Evolutionary conservation across 2,329 filamentous ascomycete species (phyloP), one percentile per base, ranked within the genome.

Genomic region (Aspergillus tubingensis): DNA sequence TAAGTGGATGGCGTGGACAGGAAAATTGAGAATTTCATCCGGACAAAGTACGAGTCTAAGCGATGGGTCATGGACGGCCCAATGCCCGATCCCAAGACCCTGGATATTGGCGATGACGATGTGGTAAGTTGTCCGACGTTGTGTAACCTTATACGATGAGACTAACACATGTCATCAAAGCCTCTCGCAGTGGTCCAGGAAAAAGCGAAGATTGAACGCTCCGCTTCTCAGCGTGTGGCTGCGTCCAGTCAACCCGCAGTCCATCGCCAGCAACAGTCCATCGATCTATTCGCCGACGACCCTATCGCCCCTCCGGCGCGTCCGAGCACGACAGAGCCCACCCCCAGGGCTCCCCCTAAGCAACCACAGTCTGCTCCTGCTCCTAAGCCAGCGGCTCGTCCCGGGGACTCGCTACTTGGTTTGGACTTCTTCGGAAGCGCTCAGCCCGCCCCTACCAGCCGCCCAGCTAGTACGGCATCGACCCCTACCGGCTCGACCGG

Each of bases 1-100:
- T 70, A 36, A 70, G 47, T 13, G 15, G 19, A 25, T 2, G 8
- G 21, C 54, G 58, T 21, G 21, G 36, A 57, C 62, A 85, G 83
- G 67, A 99, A 99, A 84, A 98, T 99, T 70, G 95, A 99, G 84
- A 99, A 98, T 82, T 99, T 99, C 74, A 98, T 99, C 71, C 88
- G 95, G 67, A 99, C 96, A 59, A 99, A 99, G 79, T 99, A 99
- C 78, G 95, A 99, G 77, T 90, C 95, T 57, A 98, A 96, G 85
- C 86, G 96, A 80, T 99, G 95, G 95, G 90, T 92, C n/a, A 98
- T 98, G 93, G 95, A 99, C 62, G 95, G 95, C 1, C 88, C 88
- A 5, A 94, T 96, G 74, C 96, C 96, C 5, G 92, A 98, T 74
- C 95, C 96, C n/a, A 85, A 91, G 3, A 91, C 90, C 1, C 79